phyloP scores from a whole-genome alignment of 2,329 filamentous ascomycete genomes.

The Bipolaris sorokiniana region DNA sequence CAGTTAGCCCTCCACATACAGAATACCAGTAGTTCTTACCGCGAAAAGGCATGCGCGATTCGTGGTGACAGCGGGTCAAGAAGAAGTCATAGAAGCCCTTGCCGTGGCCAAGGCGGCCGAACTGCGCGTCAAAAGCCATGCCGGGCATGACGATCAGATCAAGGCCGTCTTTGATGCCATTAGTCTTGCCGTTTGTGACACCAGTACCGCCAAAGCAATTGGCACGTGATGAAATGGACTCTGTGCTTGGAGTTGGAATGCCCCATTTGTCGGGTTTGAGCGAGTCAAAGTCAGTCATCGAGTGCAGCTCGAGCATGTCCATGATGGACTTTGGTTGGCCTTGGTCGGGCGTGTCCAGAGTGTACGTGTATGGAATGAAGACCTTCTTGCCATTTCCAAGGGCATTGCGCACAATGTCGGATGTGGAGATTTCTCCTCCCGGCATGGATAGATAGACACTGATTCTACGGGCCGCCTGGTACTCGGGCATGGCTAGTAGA shows the following conservation, averaged over 20 bases:
- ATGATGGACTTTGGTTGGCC: constrained; percentile 72
- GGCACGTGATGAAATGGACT: constrained; percentile 68
- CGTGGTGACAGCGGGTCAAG: constrained; percentile 72
- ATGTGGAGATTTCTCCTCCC: constrained; percentile 81
- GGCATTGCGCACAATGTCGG: constrained; percentile 80
- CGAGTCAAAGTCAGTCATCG: constrained; percentile 76
- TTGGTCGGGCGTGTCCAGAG: constrained; percentile 50
- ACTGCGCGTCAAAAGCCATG: constrained; percentile 81
- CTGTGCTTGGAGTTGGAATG: constrained; percentile 80
- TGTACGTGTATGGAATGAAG: constrained; percentile 89
- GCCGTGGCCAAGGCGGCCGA: constrained; percentile 86
- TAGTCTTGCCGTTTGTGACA: constrained; percentile 49
- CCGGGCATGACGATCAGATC: constrained; percentile 92
- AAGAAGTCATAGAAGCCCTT: constrained; percentile 98
- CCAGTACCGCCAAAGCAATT: constrained; percentile 74
- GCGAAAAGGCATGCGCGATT: constrained; percentile 62
- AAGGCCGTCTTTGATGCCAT: constrained; percentile 55
- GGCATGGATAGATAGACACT: constrained; percentile 96
- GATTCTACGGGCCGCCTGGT: constrained; percentile 74
- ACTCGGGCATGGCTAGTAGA: constrained; percentile 73
- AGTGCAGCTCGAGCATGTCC: constrained; percentile 88
- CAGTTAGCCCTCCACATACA: constrained; percentile 43
- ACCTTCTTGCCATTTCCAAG: constrained; percentile 79
- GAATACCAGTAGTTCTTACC: constrained; percentile 56
- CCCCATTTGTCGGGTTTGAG: constrained; percentile 85